Evolutionary conservation across 1,139 yeast species (phyloP).

Genomic region (Meyerozyma elateridarum): DNA sequence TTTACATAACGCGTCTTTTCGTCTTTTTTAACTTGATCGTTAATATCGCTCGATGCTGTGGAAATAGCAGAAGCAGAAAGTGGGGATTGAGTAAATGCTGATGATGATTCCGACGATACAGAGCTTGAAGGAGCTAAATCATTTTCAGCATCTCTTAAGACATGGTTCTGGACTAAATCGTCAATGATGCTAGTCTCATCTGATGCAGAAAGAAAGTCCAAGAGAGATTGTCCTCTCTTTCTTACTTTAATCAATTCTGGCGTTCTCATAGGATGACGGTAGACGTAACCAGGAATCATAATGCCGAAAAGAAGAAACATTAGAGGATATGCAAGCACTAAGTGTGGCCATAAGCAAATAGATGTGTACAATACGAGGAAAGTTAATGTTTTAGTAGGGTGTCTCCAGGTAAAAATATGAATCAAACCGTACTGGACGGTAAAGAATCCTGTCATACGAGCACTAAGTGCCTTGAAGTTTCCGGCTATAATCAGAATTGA

Average conservation of each 20-base stretch:
- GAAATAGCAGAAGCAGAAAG: conserved; percentile 3
- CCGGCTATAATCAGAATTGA: conserved; percentile 45
- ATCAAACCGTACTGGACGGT: conserved; percentile 52
- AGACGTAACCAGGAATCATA: conserved; percentile 66
- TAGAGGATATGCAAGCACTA: conserved; percentile 62
- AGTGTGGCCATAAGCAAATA: conserved; percentile 65
- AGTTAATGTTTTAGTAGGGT: conserved; percentile 54
- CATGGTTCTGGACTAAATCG: conserved; percentile 21
- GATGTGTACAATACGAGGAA: conserved; percentile 51
- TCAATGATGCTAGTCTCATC: conserved; percentile 36
- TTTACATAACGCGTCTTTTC: conserved; percentile 20
- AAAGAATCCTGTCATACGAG: conserved; percentile 50
- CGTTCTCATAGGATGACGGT: conserved; percentile 60
- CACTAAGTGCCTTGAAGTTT: conserved; percentile 50
- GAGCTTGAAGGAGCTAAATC: conserved; percentile 15
- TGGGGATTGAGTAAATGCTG: conserved; percentile 10
- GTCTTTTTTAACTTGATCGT: conserved; percentile 16
- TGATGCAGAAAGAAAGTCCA: conserved; percentile 45
- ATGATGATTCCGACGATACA: conserved; percentile 19
- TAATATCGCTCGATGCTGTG: conserved; percentile 3
- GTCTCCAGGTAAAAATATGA: conserved; percentile 58
- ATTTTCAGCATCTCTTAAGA: conserved; percentile 7
- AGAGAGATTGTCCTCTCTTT: conserved; percentile 52
- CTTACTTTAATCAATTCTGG: conserved; percentile 40
- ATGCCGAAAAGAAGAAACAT: conserved; percentile 51